Evolutionary conservation across 805 yeast genomes (phyloP), one percentile per base, ranked within the genome.

Genomic region (Candida sonorensis): DNA sequence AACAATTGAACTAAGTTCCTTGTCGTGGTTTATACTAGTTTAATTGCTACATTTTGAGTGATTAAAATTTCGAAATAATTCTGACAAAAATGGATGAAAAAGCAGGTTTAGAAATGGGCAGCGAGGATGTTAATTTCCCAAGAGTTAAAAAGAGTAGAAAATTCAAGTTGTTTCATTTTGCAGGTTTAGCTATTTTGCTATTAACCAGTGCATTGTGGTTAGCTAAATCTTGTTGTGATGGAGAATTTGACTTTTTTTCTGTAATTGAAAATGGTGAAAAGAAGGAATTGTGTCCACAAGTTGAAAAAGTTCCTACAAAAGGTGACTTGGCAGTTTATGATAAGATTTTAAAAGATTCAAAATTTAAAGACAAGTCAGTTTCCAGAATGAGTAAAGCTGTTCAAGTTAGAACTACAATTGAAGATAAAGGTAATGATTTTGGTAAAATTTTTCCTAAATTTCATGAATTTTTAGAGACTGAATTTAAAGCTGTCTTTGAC

Each of bases 401-500:
- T 17, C 60, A 64, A 40, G 56, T 70, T 27, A 69, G 66, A 35
- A 74, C 81, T 8, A 66, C 60, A 34, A 55, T 66, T 11, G 50
- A 40, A 27, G 62, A 56, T 30, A 61, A 55, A 10, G 74, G 71
- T 17, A 69, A 69, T 11, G 75, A 43, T 68, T 23, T 69, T 67
- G 67, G 64, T 23, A 55, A 57, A 0, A 46, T 60, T 13, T 73
- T 74, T 37, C 41, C 41, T 15, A 51, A 60, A 4, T 69, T 82
- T 39, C 82, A 77, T 40, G 47, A 53, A 3, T 80, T 71, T 48
- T 59, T 82, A 36, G 62, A 64, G 34, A 41, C 52, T 12, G 58
- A 73, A 3, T 82, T 76, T 55, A 85, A 88, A 1, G 41, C 57
- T 18, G 67, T 73, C 4, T 68, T 70, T 41, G 39, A 58, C n/a